Conservation (phyloP, 2,329 filamentous ascomycete genomes). For the Fusarium paranaense region DNA sequence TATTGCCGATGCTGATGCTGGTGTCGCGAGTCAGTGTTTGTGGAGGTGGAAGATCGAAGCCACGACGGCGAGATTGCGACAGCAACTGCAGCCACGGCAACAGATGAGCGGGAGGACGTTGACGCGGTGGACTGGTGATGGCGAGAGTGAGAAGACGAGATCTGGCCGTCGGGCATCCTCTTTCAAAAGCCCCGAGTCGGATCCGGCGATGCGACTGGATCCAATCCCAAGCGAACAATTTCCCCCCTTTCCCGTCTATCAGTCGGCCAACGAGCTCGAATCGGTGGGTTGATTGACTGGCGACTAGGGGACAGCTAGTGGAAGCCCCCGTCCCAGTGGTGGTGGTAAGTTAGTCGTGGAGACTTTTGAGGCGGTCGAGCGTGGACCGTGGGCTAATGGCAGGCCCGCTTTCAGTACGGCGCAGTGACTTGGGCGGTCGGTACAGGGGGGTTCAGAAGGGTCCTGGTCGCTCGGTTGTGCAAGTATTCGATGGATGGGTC, state of each 20-base stretch:
- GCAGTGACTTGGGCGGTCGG: conserved; percentile 11
- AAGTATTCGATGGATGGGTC: conserved; percentile 1
- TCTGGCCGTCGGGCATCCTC: conserved; percentile 45
- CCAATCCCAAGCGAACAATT: conserved; percentile 40
- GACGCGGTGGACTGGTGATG: conserved; percentile 30
- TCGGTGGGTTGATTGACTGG: conserved; percentile 30
- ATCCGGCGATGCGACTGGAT: conserved; percentile 39
- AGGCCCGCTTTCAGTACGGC: conserved; percentile 37
- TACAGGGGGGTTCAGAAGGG: conserved; percentile 5
- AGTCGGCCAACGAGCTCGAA: conserved; percentile 29
- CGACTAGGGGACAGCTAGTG: conserved; percentile 40
- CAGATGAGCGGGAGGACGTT: conserved; percentile 33
- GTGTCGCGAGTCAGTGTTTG: conserved; percentile 34
- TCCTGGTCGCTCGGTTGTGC: neutral
- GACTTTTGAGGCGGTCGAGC: conserved; percentile 16
- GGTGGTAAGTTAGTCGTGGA: conserved; percentile 21
- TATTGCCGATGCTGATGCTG: conserved; percentile 23
- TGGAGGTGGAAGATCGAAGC: conserved; percentile 27
- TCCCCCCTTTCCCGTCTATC: conserved; percentile 43
- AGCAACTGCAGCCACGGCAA: conserved; percentile 28
- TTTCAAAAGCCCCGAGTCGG: conserved; percentile 28
- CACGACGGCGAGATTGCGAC: conserved; percentile 39
- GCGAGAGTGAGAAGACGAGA: conserved; percentile 32
- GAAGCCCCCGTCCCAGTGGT: conserved; percentile 28
- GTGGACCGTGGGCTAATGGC: conserved; percentile 31